phyloP scores from a whole-genome alignment of 495 filamentous ascomycete species.

The Beverwykella pulmonaria region DNA sequence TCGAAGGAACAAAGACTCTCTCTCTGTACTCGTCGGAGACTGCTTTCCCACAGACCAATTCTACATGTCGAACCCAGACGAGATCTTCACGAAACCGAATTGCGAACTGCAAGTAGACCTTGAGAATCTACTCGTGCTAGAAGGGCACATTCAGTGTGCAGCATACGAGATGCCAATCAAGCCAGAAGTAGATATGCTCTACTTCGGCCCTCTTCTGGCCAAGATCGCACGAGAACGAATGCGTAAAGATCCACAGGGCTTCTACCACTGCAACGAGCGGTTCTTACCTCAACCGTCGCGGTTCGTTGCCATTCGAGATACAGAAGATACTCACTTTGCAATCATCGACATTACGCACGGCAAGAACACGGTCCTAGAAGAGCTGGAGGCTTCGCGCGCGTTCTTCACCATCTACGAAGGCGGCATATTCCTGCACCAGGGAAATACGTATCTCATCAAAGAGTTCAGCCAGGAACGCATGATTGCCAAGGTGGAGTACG shows the following conservation, averaged over 20 bases:
- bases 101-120: conserved; percentile 86
- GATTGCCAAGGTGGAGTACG: conserved; percentile 73
- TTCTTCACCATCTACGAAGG: conserved; percentile 97
- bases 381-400: conserved; percentile 91
- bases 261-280: conserved; percentile 85
- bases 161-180: conserved; percentile 92
- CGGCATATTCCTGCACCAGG: conserved; percentile 96
- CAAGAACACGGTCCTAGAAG: conserved; percentile 84
- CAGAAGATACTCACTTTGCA: conserved; percentile 89
- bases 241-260: conserved; percentile 71
- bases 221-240: conserved; percentile 76
- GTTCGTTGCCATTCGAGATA: conserved; percentile 87
- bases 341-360: conserved; percentile 85
- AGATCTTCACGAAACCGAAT: conserved; percentile 94
- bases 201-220: conserved; percentile 76
- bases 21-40: conserved; percentile 91
- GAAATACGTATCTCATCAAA: conserved; percentile 84
- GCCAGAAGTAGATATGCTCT: conserved; percentile 70
- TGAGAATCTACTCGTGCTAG: conserved; percentile 84
- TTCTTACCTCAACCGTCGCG: conserved; percentile 84
- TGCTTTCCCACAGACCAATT: conserved; percentile 90
- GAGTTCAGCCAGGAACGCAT: conserved; percentile 79
- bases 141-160: conserved; percentile 94
- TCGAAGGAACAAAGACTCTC: conserved; percentile 88
- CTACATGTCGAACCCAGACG: conserved; percentile 95